Conservation (phyloP, 106 monocot species). For the Ottelia alismoides region DNA sequence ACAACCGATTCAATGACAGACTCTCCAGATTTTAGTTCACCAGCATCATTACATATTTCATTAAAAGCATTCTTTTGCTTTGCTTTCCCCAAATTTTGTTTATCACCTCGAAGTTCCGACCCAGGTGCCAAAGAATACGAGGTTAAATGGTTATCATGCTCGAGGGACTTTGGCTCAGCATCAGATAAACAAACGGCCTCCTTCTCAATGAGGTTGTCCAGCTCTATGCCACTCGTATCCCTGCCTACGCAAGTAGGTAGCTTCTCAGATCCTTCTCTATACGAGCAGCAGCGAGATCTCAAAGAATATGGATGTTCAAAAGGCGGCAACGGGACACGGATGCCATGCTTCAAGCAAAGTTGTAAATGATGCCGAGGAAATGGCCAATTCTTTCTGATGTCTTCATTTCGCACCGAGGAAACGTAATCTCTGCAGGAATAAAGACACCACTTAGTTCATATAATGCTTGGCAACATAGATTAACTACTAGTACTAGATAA, state of each 20-base stretch:
- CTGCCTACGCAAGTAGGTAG: too few species aligned
- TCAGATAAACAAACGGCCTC: neutral
- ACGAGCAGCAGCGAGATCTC: conserved; percentile 15
- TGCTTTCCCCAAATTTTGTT: too few species aligned
- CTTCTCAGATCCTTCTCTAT: too few species aligned
- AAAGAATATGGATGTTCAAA: conserved; percentile 66
- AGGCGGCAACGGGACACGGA: conserved; percentile 55
- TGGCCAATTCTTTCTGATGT: conserved; percentile 57
- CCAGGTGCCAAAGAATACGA: too few species aligned
- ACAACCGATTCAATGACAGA: conserved; percentile 2
- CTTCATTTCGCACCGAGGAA: conserved; percentile 48
- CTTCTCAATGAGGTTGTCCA: neutral
- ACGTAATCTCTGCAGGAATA: conserved; percentile 93
- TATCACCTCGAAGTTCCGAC: too few species aligned
- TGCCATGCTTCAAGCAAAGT: conserved; percentile 65
- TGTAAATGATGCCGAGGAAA: conserved; percentile 48
- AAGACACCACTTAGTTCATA: too few species aligned
- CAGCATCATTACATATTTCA: neutral
- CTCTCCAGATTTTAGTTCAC: conserved; percentile 1
- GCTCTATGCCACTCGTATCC: too few species aligned
- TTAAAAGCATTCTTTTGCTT: too few species aligned
- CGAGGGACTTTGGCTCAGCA: too few species aligned
- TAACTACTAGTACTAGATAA: too few species aligned
- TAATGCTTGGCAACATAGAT: too few species aligned
- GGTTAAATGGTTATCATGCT: too few species aligned